These are phyloP conservation scores for Naematelia aurantialba DNA, from an alignment of 768 basidiomycete species.

Conservation along the genomic window DNA sequence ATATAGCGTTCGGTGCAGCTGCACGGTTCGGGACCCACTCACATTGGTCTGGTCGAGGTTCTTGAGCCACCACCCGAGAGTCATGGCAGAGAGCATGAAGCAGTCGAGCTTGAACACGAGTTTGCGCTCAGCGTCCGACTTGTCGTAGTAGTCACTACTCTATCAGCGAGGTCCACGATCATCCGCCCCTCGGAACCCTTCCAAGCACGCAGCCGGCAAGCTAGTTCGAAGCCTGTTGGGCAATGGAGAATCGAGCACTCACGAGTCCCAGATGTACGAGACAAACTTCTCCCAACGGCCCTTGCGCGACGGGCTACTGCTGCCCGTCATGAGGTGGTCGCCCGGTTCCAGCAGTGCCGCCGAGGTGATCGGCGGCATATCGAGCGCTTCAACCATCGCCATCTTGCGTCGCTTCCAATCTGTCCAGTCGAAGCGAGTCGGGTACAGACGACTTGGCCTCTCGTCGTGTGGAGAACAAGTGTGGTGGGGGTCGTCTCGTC, in stretches of 20 bases:
- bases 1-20: too few relatives aligned
- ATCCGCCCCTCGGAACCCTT: too few relatives aligned
- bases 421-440: too few relatives aligned
- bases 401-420: too few relatives aligned
- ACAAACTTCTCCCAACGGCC: slow-evolving; percentile 6
- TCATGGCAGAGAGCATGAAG: slow-evolving; percentile 20
- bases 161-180: not conserved
- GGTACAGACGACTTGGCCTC: too few relatives aligned
- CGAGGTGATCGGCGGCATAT: not conserved
- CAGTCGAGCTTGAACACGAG: slow-evolving; percentile 33
- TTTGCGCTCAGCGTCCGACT: slow-evolving; percentile 23
- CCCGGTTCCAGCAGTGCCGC: not conserved
- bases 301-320: not conserved
- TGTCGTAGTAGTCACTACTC: slow-evolving; percentile 32
- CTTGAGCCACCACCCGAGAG: slow-evolving; percentile 29
- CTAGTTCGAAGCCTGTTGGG: too few relatives aligned
- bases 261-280: slow-evolving; percentile 12
- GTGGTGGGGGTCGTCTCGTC: too few relatives aligned
- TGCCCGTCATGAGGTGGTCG: not conserved
- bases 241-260: not conserved
- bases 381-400: not conserved
- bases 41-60: slow-evolving; percentile 25
- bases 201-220: too few relatives aligned
- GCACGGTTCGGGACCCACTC: not conserved
- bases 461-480: too few relatives aligned